These are phyloP conservation scores for Lasiosphaeria miniovina DNA, from an alignment of 495 filamentous ascomycete species.

Conservation along the genomic window DNA sequence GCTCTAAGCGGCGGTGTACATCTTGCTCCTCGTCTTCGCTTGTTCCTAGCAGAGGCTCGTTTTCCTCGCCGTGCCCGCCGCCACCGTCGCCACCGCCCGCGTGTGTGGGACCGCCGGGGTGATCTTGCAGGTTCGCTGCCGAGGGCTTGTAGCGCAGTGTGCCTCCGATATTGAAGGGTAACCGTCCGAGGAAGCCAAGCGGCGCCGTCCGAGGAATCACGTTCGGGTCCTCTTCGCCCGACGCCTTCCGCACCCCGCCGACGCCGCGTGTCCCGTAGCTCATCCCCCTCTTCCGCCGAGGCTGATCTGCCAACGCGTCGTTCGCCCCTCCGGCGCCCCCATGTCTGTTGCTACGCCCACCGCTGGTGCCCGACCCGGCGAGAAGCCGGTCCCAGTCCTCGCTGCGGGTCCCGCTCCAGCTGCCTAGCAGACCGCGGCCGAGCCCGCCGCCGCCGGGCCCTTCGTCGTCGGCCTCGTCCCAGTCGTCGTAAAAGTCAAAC, in stretches of 20 bases:
- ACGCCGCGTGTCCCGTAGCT: conserved; percentile 74
- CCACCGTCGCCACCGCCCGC: conserved; percentile 47
- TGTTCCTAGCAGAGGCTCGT: conserved; percentile 66
- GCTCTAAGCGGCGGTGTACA: conserved; percentile 18
- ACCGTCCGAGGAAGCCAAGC: conserved; percentile 77
- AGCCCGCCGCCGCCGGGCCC: conserved; percentile 18
- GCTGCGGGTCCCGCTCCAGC: conserved; percentile 60
- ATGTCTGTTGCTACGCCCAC: conserved; percentile 22
- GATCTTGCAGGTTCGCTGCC: conserved; percentile 86
- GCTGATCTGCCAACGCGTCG: conserved; percentile 57
- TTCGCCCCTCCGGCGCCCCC: conserved; percentile 22
- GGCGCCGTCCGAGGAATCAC: conserved; percentile 85
- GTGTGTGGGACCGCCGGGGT: conserved; percentile 56
- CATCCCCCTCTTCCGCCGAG: conserved; percentile 75
- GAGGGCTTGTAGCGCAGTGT: conserved; percentile 84
- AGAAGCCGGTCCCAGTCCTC: conserved; percentile 87
- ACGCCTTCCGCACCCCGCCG: conserved; percentile 62
- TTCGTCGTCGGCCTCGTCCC: conserved; percentile 65
- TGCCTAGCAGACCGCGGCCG: conserved; percentile 58
- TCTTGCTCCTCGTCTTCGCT: conserved; percentile 48
- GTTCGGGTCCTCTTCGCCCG: conserved; percentile 74
- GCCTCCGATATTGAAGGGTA: conserved; percentile 84
- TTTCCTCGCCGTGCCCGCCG: conserved; percentile 47
- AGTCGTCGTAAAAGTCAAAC: conserved; percentile 99
- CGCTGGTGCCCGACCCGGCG: conserved; percentile 64